These are phyloP conservation scores for Herpetomonas tarakana DNA, from an alignment of 208 protist species.

Conservation along the genomic window DNA sequence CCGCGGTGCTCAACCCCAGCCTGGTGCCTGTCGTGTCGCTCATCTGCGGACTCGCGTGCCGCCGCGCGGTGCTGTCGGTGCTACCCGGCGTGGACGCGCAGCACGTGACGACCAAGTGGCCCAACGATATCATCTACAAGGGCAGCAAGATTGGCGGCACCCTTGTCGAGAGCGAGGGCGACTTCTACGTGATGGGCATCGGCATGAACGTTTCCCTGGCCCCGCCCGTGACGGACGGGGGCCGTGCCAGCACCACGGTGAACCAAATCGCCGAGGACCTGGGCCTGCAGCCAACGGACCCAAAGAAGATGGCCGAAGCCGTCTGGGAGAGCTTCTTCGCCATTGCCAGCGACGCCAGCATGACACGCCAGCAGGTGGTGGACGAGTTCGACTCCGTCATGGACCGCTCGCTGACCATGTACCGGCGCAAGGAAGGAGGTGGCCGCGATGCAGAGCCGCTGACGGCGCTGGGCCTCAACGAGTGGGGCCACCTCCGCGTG, in stretches of 20 bases:
- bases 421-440: constrained; percentile 29
- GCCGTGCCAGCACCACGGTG: constrained; percentile 35
- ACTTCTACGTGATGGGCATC: constrained; percentile 55
- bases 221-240: constrained; percentile 44
- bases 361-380: constrained; percentile 28
- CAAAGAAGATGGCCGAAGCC: constrained; percentile 25
- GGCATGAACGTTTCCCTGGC: constrained; percentile 57
- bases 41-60: constrained; percentile 43
- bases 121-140: constrained; percentile 69
- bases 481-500: constrained; percentile 61
- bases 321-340: constrained; percentile 44
- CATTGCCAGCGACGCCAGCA: constrained; percentile 13
- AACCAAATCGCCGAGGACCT: constrained; percentile 25
- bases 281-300: constrained; percentile 3
- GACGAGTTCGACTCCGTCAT: constrained; percentile 44
- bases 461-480: constrained; percentile 40
- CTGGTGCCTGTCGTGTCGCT: constrained; percentile 60
- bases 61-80: constrained; percentile 31
- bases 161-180: constrained; percentile 38
- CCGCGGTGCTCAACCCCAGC: constrained; percentile 9
- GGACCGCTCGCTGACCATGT: constrained; percentile 33
- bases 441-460: constrained; percentile 43
- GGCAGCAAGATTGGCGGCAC: constrained; percentile 65
- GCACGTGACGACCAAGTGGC: constrained; percentile 61
- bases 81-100: constrained; percentile 17